Evolutionary conservation across 2,329 filamentous ascomycete genomes (phyloP).

Genomic region (Purpureocillium lavendulum): DNA sequence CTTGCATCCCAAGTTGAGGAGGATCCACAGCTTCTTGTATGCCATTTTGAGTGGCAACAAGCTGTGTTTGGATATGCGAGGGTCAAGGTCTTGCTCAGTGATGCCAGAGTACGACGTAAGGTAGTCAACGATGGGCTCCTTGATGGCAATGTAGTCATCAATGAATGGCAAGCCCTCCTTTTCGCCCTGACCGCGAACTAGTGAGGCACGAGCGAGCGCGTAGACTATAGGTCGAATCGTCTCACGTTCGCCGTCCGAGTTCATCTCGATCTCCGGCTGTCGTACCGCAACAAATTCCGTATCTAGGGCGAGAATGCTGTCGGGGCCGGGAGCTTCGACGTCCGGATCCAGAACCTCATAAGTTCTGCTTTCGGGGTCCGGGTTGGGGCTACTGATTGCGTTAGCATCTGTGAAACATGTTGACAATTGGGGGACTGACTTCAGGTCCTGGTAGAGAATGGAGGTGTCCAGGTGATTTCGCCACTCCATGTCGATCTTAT

Average conservation of each 20-base stretch:
- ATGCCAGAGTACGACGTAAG: constrained; percentile 93
- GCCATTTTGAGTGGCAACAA: constrained; percentile 82
- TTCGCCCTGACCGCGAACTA: constrained; percentile 71
- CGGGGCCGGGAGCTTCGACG: constrained; percentile 58
- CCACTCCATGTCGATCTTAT: constrained; percentile 80
- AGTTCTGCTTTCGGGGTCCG: constrained; percentile 31
- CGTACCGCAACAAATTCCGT: constrained; percentile 94
- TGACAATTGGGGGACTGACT: constrained; percentile 26
- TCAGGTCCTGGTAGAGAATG: constrained; percentile 67
- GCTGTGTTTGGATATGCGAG: constrained; percentile 68
- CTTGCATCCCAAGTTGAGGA: constrained; percentile 86
- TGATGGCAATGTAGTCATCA: constrained; percentile 91
- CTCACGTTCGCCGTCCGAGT: constrained; percentile 84
- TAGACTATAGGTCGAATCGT: constrained; percentile 87
- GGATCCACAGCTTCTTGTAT: constrained; percentile 97
- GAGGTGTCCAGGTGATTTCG: constrained; percentile 76
- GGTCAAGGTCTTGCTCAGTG: constrained; percentile 74
- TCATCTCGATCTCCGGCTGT: constrained; percentile 91
- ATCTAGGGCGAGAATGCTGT: constrained; percentile 79
- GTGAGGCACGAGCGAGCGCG: constrained; percentile 86
- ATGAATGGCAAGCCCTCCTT: constrained; percentile 83
- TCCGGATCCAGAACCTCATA: constrained; percentile 50
- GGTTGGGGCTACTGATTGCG: constrained; percentile 25
- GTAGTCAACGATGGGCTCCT: constrained; percentile 89
- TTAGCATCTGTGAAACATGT: constrained; percentile 5